Conservation (phyloP, 805 yeast genomes). For the Cyberlindnera sargentensis region DNA sequence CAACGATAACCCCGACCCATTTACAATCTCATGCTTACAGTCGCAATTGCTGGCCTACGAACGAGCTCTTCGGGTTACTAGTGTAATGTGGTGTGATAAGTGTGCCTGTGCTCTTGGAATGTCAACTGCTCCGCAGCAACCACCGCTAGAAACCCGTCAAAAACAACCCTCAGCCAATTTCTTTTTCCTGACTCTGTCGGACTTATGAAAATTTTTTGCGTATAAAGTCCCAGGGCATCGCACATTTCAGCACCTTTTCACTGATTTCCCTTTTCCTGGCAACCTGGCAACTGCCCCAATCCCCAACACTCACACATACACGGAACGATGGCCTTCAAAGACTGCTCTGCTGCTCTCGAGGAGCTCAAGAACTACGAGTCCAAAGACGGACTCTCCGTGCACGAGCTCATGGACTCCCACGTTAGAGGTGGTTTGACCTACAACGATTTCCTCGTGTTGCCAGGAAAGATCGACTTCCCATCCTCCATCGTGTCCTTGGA, state of each 20-base stretch:
- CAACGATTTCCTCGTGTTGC: constrained; percentile 91
- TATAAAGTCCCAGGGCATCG: too few relatives aligned
- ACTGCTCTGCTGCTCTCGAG: constrained; percentile 57
- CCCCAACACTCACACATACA: neutral
- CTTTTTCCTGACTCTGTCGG: too few relatives aligned
- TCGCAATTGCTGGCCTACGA: too few relatives aligned
- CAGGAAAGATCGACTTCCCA: constrained; percentile 90
- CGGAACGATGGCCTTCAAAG: constrained; percentile 27
- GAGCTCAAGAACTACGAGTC: constrained; percentile 55
- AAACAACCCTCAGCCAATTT: too few relatives aligned
- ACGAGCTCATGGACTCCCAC: constrained; percentile 82
- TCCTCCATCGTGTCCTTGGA: constrained; percentile 72
- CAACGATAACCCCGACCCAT: too few relatives aligned
- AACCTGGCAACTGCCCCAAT: constrained; percentile 24
- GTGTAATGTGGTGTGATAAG: too few relatives aligned
- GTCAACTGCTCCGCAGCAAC: too few relatives aligned
- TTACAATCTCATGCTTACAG: too few relatives aligned
- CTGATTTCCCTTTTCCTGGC: constrained; percentile 18
- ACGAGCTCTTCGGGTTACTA: too few relatives aligned
- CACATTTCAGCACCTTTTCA: neutral
- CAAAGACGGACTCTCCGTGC: constrained; percentile 82
- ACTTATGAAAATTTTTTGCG: too few relatives aligned
- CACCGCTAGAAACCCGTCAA: too few relatives aligned
- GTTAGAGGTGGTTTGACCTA: constrained; percentile 94
- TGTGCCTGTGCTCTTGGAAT: too few relatives aligned